Base-by-base conservation (phyloP, 257 asterid genomes). In the Gynochthodes officinalis region DNA sequence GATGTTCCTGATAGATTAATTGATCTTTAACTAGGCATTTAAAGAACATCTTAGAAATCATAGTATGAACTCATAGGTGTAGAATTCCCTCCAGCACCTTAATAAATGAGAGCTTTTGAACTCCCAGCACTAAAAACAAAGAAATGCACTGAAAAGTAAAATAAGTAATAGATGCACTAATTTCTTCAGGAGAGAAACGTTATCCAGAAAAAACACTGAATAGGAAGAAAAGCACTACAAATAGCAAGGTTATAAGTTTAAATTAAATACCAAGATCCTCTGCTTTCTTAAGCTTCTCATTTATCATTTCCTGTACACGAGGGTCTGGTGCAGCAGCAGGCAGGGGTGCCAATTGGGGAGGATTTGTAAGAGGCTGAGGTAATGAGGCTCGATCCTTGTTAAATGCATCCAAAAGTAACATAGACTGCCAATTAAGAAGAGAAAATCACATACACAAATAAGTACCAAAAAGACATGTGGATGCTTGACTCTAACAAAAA, bases 341-440 rank as follows among this genome's bases (percentile, higher is more conserved):
- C 76, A 83, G 69, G 37, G 96, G 87, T 58, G 90, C 83, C 75
- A 72, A 71, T 59, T 79, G 91, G 16, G 87, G 82, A 73, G 89
- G 80, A 79, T 84, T 88, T 57, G 95, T 71, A 50, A 80, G 84
- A 48, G 98, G 99, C 82, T 91, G 98, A 25, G 99, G 98, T 73
- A 95, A 88, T 28, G 94, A 82, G 66, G 96, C 98, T 66, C 99
- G 95, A 67, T 95, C 99, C 79, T 85, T 95, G 92, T 95, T 95
- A 89, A 95, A 95, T 67, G 99, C 99, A 82, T 95, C 99, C 90
- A 95, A 85, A 75, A 95, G 97, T 76, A 92, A 96, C 89, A 83
- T 85, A 7, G 99, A 79, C 99, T 95, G 89, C 70, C 73, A 81
- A 73, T 42, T 19, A 60, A 84, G 66, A 85, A 37, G 67, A 81